A percentile compares a stretch with the other conserved stretches of the same genome.
phyloP scores from a whole-genome alignment of 139 green algal genomes.

The Chlamydomonas sp. region DNA sequence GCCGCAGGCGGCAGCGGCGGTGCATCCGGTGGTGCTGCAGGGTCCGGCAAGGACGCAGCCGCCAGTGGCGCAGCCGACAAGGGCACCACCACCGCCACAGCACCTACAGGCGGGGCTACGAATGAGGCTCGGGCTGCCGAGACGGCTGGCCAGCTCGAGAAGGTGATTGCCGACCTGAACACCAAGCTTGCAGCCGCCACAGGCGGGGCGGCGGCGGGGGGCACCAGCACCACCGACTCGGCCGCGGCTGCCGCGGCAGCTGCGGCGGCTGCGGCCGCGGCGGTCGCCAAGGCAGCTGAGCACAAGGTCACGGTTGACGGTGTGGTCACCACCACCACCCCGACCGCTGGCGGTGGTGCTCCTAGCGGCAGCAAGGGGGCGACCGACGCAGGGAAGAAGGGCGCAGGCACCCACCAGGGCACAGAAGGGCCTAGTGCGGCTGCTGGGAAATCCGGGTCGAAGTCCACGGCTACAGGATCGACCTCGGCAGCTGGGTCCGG shows the following conservation, averaged over 20 bases:
- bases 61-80: background rate
- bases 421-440: background rate
- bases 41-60: background rate
- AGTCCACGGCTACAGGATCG: background rate
- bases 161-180: conserved; percentile 45
- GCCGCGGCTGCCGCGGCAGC: background rate
- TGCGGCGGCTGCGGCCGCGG: background rate
- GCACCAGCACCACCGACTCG: conserved; percentile 57
- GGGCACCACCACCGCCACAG: background rate
- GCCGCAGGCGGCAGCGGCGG: background rate
- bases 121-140: background rate
- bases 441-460: background rate
- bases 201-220: background rate
- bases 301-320: background rate
- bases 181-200: conserved; percentile 1
- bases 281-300: background rate
- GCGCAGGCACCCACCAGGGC: background rate
- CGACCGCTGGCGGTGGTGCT: background rate
- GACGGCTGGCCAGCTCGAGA: conserved; percentile 29
- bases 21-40: background rate
- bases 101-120: background rate
- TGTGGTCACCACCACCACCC: background rate
- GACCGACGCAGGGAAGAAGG: background rate
- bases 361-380: background rate
- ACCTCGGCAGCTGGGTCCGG: background rate